phyloP scores from a whole-genome alignment of 2,329 filamentous ascomycete species.

The Fusarium sp. region DNA sequence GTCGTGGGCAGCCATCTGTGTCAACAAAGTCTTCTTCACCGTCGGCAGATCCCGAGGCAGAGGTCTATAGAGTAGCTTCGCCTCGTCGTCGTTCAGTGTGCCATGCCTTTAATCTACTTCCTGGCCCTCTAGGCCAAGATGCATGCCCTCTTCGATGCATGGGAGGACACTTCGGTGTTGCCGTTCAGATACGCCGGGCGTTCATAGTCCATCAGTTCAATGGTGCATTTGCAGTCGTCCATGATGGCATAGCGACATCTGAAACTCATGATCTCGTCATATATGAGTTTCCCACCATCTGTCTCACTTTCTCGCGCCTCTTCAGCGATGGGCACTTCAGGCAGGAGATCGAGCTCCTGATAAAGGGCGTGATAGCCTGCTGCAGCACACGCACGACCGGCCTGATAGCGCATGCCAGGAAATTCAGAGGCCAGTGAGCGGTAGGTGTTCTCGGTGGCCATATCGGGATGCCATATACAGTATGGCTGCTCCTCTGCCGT shows the following conservation, averaged over 20 bases:
- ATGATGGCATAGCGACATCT: not conserved
- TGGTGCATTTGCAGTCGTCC: not conserved
- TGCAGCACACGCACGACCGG: not conserved
- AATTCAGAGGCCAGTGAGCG: not conserved
- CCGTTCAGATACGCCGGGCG: not conserved
- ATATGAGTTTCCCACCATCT: not conserved
- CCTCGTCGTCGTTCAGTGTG: not conserved
- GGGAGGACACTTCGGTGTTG: not conserved
- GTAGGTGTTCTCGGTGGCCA: not conserved
- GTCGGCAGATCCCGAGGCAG: not conserved
- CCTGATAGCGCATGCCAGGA: not conserved
- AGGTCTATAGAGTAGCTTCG: not conserved
- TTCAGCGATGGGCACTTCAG: not conserved
- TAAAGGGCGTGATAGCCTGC: not conserved
- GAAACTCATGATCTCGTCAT: not conserved
- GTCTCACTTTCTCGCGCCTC: not conserved
- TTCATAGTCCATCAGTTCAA: not conserved
- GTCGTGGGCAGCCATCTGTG: not conserved
- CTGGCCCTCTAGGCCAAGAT: not conserved
- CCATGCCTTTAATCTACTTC: not conserved
- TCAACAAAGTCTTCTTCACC: not conserved
- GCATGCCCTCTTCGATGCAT: not conserved
- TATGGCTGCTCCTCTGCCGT: not conserved
- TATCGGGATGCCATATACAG: not conserved
- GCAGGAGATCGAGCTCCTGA: not conserved